A percentile compares a stretch with the other conserved stretches of the same genome.
phyloP scores from a whole-genome alignment of 257 asterid genomes.

The Handroanthus guayacan region DNA sequence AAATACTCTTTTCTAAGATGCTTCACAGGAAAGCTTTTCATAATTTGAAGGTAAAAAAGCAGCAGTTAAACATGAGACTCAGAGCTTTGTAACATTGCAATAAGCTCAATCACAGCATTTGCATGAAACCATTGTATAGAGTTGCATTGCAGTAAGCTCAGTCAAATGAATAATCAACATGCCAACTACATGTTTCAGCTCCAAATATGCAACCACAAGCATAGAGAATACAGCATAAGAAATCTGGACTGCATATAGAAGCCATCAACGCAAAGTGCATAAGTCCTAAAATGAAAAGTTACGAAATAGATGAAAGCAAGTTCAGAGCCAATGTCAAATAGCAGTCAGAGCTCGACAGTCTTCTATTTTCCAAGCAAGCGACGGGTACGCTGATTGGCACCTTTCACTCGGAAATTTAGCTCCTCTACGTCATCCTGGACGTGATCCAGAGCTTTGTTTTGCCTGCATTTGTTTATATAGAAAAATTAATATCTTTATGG shows the following conservation, averaged over 20 bases:
- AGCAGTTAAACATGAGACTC: too few species aligned
- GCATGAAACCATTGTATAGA: background rate
- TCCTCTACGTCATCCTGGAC: conserved; percentile 73
- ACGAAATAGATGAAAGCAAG: conserved; percentile 2
- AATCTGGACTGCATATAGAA: background rate
- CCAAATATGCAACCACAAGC: background rate
- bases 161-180: conserved; percentile 12
- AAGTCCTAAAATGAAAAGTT: conserved; percentile 26
- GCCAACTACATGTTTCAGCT: conserved; percentile 3
- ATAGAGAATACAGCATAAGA: background rate
- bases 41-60: too few species aligned
- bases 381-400: conserved; percentile 64
- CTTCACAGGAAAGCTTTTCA: too few species aligned
- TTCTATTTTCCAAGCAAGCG: conserved; percentile 64
- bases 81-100: too few species aligned
- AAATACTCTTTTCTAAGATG: too few species aligned
- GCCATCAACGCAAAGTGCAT: conserved; percentile 7
- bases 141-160: conserved; percentile 23
- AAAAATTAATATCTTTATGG: background rate
- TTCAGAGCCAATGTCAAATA: conserved; percentile 4
- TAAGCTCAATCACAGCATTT: background rate
- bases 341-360: background rate
- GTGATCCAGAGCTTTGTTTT: conserved; percentile 61
- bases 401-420: conserved; percentile 63
- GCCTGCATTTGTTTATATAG: conserved; percentile 49